These are phyloP conservation scores for Eucalyptus cloeziana DNA, from an alignment of 345 rosid species.

Conservation along the genomic window DNA sequence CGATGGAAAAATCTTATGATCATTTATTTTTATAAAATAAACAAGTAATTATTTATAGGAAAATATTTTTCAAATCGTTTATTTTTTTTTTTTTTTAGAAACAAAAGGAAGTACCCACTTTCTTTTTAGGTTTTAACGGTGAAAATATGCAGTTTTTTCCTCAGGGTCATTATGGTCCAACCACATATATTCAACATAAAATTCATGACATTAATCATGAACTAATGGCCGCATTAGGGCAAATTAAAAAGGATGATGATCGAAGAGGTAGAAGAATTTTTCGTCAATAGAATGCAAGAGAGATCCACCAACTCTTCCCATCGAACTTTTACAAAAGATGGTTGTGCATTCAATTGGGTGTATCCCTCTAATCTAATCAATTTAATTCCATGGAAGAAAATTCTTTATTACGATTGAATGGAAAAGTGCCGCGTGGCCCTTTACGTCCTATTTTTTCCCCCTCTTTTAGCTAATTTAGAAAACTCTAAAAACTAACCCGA, in stretches of 20 bases:
- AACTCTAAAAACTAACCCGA: not conserved
- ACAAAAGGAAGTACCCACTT: not conserved
- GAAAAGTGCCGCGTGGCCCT: not conserved
- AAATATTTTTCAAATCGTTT: not conserved
- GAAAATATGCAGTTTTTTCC: not conserved
- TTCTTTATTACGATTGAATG: not conserved
- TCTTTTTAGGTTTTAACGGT: not conserved
- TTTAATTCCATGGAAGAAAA: not conserved
- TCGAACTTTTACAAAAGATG: not conserved
- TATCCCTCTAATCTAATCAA: not conserved
- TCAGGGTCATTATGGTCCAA: not conserved
- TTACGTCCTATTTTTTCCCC: not conserved
- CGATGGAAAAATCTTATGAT: rapidly evolving
- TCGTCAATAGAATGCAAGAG: not conserved
- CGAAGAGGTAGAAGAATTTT: not conserved
- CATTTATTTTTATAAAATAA: not conserved
- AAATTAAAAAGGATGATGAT: not conserved
- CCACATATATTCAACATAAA: not conserved
- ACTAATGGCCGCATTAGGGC: not conserved
- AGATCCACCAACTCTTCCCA: not conserved
- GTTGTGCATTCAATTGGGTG: not conserved
- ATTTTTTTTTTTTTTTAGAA: not conserved
- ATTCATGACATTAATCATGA: not conserved
- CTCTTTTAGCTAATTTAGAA: not conserved
- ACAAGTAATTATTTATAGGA: not conserved